Percentiles rank a stretch among this genome's conserved stretches.
Conservation (phyloP, 2,329 filamentous ascomycete genomes). For the Pseudogymnoascus sp. region DNA sequence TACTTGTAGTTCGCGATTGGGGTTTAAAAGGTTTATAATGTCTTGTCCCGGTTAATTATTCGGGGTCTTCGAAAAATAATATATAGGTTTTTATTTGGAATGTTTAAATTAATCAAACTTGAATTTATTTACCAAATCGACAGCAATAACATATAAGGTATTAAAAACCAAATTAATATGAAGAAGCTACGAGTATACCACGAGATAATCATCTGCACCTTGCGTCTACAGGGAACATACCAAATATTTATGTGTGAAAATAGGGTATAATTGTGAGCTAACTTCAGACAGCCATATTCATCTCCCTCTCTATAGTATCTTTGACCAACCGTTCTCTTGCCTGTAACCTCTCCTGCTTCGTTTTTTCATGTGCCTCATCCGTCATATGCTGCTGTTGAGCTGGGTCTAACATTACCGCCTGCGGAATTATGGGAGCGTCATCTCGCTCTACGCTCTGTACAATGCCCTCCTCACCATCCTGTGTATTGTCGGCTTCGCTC, state of each 20-base stretch:
- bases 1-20: background rate
- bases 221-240: background rate
- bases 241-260: background rate
- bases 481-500: background rate
- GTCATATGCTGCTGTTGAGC: background rate
- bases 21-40: background rate
- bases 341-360: background rate
- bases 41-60: background rate
- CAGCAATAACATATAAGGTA: background rate
- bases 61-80: background rate
- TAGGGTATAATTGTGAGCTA: background rate
- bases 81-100: no score
- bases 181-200: background rate
- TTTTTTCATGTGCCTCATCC: background rate
- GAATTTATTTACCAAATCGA: background rate
- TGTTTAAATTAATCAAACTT: no score
- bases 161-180: background rate
- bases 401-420: background rate
- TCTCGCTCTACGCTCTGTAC: background rate
- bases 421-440: background rate
- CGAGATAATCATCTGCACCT: background rate
- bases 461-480: background rate
- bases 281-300: constrained; percentile 10
- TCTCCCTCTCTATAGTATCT: constrained; percentile 17
- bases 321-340: constrained; percentile 15